Evolutionary conservation across 140 eudicot genomes (phyloP).

Genomic region (Ambrosia hybrid): DNA sequence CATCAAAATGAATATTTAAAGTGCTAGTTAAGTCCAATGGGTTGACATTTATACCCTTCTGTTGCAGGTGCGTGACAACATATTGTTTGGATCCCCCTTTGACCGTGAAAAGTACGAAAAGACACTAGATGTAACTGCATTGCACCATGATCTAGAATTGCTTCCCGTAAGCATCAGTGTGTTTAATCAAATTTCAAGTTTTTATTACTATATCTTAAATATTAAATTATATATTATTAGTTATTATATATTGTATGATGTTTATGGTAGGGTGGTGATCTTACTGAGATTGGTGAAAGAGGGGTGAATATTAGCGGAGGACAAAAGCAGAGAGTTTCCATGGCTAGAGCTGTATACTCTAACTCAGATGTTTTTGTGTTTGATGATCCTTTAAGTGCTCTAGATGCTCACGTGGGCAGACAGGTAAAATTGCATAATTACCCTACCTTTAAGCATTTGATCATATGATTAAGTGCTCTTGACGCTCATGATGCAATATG

Average conservation of each 20-base stretch:
- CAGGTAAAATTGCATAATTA: slow-evolving; percentile 48
- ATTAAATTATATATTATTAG: background rate
- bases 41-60: background rate
- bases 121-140: slow-evolving; percentile 77
- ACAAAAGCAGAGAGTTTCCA: slow-evolving; percentile 95
- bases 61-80: slow-evolving; percentile 89
- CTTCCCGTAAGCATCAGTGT: slow-evolving; percentile 56
- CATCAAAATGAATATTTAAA: background rate
- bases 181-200: background rate
- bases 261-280: slow-evolving; percentile 81
- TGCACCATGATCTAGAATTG: slow-evolving; percentile 79
- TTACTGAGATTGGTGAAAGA: slow-evolving; percentile 98
- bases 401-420: slow-evolving; percentile 92
- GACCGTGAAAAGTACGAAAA: slow-evolving; percentile 60
- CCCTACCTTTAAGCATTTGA: background rate
- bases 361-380: slow-evolving; percentile 82
- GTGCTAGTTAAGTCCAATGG: slow-evolving; percentile 9
- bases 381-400: slow-evolving; percentile 98
- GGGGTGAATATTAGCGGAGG: slow-evolving; percentile 99
- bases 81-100: slow-evolving; percentile 81
- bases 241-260: slow-evolving; percentile 21
- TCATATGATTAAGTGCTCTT: background rate
- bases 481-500: background rate
- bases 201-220: background rate
- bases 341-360: slow-evolving; percentile 98